Evolutionary conservation across 331 rosid species (phyloP), one percentile per base, ranked within the genome.

Genomic region (Quercus tomentella): DNA sequence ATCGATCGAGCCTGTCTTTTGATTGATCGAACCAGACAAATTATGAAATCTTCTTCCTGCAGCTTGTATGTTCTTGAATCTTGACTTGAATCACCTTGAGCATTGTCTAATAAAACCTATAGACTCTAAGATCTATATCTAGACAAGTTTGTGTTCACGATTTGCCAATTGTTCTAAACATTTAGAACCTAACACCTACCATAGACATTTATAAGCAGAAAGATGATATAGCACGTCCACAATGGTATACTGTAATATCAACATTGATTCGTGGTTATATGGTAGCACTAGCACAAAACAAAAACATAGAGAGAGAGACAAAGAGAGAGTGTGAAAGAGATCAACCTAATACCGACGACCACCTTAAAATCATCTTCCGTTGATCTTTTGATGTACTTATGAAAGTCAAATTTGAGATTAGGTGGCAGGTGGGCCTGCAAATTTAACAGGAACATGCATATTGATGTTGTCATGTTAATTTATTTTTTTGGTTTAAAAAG

Each of bases 281-380:
- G 7, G 7, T 58, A 21, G 12, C 23, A 70, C 56, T 26, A 79
- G 65, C 12, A 6, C 63, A 15, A 3, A 10, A 31, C 35, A 8
- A 43, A 31, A 41, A 57, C 0, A 21, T 2, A 62, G 20, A 45
- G 63, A 66, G 43, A 75, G 82, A 86, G 72, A 26, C 0, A 63
- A 22, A 16, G 15, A 43, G 51, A 43, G 51, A 10, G 4, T 0
- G 52, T 2, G 52, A 45, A 1, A 45, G 52, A 37, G 70, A 28
- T 6, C 35, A 26, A 91, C 95, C 97, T 89, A 63, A 92, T 87
- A n/a, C 95, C 95, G 1, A 92, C 88, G 68, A 92, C 93, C 66
- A 84, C 85, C 80, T 92, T 90, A 71, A 89, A 92, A 79, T 92
- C 97, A 79, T 92, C 95, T 77, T 92, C 95, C 93, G 90, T 83